phyloP scores from a whole-genome alignment of 345 rosid species.

The Citrus glauca region DNA sequence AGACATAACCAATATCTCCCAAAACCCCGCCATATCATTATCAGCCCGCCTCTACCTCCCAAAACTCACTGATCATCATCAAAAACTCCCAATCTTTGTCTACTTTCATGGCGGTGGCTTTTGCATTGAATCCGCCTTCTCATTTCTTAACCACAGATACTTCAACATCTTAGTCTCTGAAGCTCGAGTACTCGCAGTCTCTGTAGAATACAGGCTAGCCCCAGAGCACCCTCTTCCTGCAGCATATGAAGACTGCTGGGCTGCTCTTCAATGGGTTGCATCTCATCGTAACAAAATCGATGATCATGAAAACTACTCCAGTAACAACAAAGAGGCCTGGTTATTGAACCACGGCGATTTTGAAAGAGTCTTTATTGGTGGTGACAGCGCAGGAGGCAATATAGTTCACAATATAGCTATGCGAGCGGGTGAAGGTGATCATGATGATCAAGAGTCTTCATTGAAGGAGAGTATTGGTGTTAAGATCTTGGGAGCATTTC shows the following conservation, averaged over 20 bases:
- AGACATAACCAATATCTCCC: slow-evolving; percentile 21
- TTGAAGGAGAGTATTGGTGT: neutral
- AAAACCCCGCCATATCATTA: slow-evolving; percentile 19
- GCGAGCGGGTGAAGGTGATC: slow-evolving; percentile 6
- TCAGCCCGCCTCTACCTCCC: slow-evolving; percentile 34
- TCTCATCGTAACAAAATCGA: slow-evolving; percentile 7
- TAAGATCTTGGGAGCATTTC: slow-evolving; percentile 18
- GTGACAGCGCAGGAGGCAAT: slow-evolving; percentile 34
- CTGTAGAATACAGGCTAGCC: slow-evolving; percentile 40
- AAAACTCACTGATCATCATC: neutral
- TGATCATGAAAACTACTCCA: neutral
- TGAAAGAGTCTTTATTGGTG: slow-evolving; percentile 15
- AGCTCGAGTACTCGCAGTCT: slow-evolving; percentile 23
- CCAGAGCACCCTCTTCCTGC: slow-evolving; percentile 34
- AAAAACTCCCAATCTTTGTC: slow-evolving; percentile 29
- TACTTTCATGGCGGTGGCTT: slow-evolving; percentile 35
- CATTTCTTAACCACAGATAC: slow-evolving; percentile 13
- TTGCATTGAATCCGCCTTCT: slow-evolving; percentile 30
- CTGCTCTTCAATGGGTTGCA: slow-evolving; percentile 34
- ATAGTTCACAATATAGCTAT: slow-evolving; percentile 22
- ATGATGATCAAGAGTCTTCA: too few relatives aligned
- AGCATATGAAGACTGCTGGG: slow-evolving; percentile 35
- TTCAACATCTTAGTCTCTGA: slow-evolving; percentile 18
- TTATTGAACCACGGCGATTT: slow-evolving; percentile 17
- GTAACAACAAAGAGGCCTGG: slow-evolving; percentile 10